A percentile compares a stretch with the other conserved stretches of the same genome.
phyloP scores from a whole-genome alignment of 2,329 filamentous ascomycete species.

The Sphaerulina populicola region DNA sequence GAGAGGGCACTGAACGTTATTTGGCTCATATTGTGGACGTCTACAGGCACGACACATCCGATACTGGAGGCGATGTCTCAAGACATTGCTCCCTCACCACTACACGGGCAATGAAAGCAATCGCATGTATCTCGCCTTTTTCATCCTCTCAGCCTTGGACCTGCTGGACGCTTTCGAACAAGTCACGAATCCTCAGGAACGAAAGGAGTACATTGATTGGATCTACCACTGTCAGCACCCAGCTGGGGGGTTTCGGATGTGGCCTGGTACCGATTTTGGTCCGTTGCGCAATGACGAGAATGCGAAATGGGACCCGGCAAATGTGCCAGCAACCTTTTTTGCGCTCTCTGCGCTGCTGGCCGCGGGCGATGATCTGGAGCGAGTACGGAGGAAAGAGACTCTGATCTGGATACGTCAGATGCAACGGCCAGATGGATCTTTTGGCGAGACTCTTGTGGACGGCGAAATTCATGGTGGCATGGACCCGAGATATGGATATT shows the following conservation, averaged over 20 bases:
- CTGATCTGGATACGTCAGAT: conserved; percentile 65
- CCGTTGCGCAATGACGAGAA: conserved; percentile 44
- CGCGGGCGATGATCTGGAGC: conserved; percentile 51
- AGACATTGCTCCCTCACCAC: conserved; percentile 66
- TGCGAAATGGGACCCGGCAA: conserved; percentile 62
- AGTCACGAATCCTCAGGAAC: conserved; percentile 47
- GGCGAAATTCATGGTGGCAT: conserved; percentile 63
- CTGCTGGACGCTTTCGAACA: conserved; percentile 59
- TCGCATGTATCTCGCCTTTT: conserved; percentile 81
- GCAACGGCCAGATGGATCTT: conserved; percentile 79
- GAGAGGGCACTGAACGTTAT: no score
- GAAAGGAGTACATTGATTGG: conserved; percentile 58
- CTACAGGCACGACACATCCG: conserved; percentile 55
- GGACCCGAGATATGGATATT: conserved; percentile 83
- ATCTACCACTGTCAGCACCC: conserved; percentile 80
- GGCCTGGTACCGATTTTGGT: conserved; percentile 58
- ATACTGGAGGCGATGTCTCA: conserved; percentile 87
- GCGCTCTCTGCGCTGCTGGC: conserved; percentile 66
- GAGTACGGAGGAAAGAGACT: conserved; percentile 59
- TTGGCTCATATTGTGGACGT: no score
- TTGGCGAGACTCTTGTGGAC: conserved; percentile 67
- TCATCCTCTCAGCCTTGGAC: conserved; percentile 78
- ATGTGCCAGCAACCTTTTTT: conserved; percentile 82
- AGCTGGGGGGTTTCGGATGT: conserved; percentile 79
- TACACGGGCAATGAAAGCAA: conserved; percentile 88